Conservation (phyloP, 164 flowering plant genomes). For the Macadamia integrifolia region DNA sequence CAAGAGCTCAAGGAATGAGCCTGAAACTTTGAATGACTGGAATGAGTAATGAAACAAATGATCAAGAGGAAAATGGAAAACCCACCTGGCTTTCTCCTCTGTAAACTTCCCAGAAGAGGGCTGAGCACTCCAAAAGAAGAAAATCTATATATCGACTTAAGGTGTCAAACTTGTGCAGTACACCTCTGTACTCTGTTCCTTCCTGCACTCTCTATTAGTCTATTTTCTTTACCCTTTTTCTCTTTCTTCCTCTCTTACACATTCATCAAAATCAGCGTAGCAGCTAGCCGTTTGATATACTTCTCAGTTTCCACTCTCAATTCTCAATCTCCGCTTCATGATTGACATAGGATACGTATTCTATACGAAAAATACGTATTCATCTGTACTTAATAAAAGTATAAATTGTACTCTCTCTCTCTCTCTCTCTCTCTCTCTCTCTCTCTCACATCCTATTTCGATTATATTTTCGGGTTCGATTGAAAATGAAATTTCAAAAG, state of each 20-base stretch:
- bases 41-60: no score
- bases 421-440: no score
- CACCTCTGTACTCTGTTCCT: constrained; percentile 8
- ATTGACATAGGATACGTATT: constrained; percentile 9
- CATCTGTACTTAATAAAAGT: neutral
- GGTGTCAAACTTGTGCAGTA: constrained; percentile 38
- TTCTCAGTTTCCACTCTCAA: constrained; percentile 2
- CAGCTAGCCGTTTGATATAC: constrained; percentile 57
- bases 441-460: no score
- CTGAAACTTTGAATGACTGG: no score
- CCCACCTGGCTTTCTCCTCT: no score
- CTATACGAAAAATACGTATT: constrained; percentile 4
- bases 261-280: constrained; percentile 64
- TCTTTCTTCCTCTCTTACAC: constrained; percentile 2
- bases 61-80: no score
- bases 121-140: constrained; percentile 16
- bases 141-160: constrained; percentile 14
- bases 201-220: constrained; percentile 15
- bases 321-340: constrained; percentile 6
- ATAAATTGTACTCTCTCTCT: no score
- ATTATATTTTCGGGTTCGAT: no score
- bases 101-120: no score
- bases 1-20: no score
- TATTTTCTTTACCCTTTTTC: constrained; percentile 18
- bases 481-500: neutral